A percentile compares a stretch with the other conserved stretches of the same genome.
Conservation (phyloP, 2,329 filamentous ascomycete genomes). For the Lecanicillium sp. region DNA sequence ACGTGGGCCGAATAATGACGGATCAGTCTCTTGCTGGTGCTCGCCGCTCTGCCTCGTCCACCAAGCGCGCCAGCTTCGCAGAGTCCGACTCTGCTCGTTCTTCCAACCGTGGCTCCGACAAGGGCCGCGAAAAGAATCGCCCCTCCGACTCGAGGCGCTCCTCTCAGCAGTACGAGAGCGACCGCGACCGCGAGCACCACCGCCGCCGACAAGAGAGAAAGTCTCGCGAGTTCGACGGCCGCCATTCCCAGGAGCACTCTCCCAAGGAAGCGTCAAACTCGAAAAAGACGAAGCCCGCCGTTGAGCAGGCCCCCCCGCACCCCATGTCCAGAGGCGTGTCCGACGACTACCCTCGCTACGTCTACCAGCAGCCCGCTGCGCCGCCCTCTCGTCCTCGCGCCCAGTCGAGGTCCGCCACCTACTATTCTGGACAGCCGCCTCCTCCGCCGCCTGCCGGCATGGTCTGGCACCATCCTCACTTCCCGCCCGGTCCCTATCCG, state of each 20-base stretch:
- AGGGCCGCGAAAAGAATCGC: conserved; percentile 7
- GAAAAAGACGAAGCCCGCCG: conserved; percentile 20
- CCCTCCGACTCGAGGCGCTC: conserved; percentile 15
- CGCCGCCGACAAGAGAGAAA: conserved; percentile 18
- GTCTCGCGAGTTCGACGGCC: conserved; percentile 17
- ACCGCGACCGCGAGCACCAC: conserved; percentile 21
- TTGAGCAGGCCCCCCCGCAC: conserved; percentile 29
- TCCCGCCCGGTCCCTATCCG: conserved; percentile 25
- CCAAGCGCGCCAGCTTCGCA: conserved; percentile 28
- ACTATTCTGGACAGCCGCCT: conserved; percentile 28
- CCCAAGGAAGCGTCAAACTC: conserved; percentile 20
- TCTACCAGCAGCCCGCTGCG: conserved; percentile 28
- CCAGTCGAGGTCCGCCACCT: conserved; percentile 30
- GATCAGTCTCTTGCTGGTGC: conserved; percentile 24
- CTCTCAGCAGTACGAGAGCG: conserved; percentile 19
- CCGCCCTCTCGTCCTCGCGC: conserved; percentile 28
- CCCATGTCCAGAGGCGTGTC: conserved; percentile 26
- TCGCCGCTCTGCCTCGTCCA: conserved; percentile 32
- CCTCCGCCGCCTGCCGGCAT: conserved; percentile 22
- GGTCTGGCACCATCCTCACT: conserved; percentile 26
- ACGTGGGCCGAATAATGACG: conserved; percentile 43
- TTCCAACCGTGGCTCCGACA: conserved; percentile 22
- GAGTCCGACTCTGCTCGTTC: conserved; percentile 41
- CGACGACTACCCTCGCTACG: conserved; percentile 32
- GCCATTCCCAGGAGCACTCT: conserved; percentile 2